Base-by-base conservation (phyloP, 1,284 basidiomycete species). In the Heterobasidion parviporum region DNA sequence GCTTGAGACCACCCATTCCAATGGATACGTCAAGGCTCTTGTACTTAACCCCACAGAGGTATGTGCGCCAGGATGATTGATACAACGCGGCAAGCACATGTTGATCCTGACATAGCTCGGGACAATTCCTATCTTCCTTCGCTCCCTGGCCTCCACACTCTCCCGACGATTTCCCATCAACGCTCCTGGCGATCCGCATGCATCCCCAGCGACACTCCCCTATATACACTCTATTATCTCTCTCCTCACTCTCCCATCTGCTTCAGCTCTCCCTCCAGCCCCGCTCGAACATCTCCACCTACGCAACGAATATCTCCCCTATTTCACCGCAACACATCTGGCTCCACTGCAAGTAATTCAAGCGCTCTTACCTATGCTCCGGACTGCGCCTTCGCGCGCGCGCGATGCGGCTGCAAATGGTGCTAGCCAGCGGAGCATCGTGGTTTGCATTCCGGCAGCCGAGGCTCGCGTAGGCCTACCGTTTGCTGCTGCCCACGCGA, bases 151-250 rank as follows among this genome's bases (percentile, higher is more conserved):
- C 6, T 87, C 89, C 0, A 83, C 89, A 1, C 76, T 93, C 8
- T 87, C 87, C n/a, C 82, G 89, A 57, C 80, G 83, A 46, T 93
- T 92, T 72, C 91, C 91, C 3, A 78, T 90, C 60, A 83, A 80
- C 44, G 70, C 82, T 14, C 73, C 86, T 0, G 90, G 91, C 34
- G 91, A 93, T 65, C 89, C 90, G 2, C 89, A 85, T 64, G 81
- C 78, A 16, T 73, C 83, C 1, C 78, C 83, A 18, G 73, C 81
- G 9, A 70, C 81, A 3, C 79, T 83, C 59, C 81, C 85, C 8
- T 82, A 85, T 67, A 76, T 90, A 43, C 81, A 85, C 60, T 86
- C 87, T 18, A 72, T 89, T 59, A 75, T 91, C 58, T 89, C 85
- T 20, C 74, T 91, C 26, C 72, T 90, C 52, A 80, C 84, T 16